Percentiles rank a stretch among this genome's conserved stretches.
Evolutionary conservation across 1,139 yeast genomes (phyloP).

Genomic region (Saccharomycopsis hybrid): DNA sequence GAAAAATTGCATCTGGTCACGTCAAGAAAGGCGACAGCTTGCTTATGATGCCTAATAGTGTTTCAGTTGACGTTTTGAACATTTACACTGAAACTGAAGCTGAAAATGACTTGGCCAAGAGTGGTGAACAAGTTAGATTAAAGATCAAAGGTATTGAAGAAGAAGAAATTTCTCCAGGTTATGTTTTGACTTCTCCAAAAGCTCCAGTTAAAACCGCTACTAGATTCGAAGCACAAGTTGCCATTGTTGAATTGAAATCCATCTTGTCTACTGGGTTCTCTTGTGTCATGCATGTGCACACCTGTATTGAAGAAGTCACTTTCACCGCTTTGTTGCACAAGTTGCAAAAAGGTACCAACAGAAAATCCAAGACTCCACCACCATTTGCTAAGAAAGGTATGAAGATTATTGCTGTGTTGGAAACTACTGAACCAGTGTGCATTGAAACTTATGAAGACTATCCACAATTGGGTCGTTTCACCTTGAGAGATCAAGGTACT

Average conservation of each 20-base stretch:
- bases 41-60: constrained; percentile 88
- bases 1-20: constrained; percentile 95
- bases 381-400: constrained; percentile 98
- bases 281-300: constrained; percentile 98
- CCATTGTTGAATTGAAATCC: constrained; percentile 91
- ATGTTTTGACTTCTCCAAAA: constrained; percentile 77
- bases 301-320: constrained; percentile 93
- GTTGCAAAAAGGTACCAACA: constrained; percentile 93
- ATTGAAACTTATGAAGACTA: constrained; percentile 87
- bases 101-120: constrained; percentile 82
- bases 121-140: constrained; percentile 96
- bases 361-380: constrained; percentile 94
- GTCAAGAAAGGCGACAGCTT: constrained; percentile 72
- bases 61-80: constrained; percentile 73
- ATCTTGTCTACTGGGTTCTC: constrained; percentile 93
- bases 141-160: constrained; percentile 94
- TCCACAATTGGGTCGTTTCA: constrained; percentile 96
- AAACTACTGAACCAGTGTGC: constrained; percentile 80
- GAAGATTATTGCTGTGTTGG: constrained; percentile 92
- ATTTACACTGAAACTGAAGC: constrained; percentile 93
- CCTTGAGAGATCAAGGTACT: constrained; percentile 96
- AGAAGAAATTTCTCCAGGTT: constrained; percentile 90
- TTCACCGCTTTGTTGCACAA: constrained; percentile 82
- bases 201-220: constrained; percentile 90
- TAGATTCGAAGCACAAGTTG: constrained; percentile 90